Evolutionary conservation across 352 stramenopile species (phyloP), one percentile per base, ranked within the genome.

Genomic region (Phytophthora fragariaefolia): DNA sequence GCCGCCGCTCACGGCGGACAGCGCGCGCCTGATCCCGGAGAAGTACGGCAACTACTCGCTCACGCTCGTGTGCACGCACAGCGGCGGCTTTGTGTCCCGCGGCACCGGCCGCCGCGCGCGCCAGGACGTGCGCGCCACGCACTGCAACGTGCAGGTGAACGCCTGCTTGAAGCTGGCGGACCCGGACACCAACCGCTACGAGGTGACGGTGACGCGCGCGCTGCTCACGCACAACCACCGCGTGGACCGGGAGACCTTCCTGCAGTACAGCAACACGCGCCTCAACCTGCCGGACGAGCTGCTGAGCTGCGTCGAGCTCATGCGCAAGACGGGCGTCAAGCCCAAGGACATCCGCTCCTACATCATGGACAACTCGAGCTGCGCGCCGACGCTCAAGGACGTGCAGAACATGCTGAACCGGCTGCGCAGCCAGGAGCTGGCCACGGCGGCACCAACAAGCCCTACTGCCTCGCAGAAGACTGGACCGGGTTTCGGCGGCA

Each of bases 41-140:
- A 53, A 54, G 9, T 79, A 76, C 58, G 59, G 5, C 36, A 76
- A 79, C 47, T 79, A 79, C 51, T 76, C 71, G 22, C 38, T 79
- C 18, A 79, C 71, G 26, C 67, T 79, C 15, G 71, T 79, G 46
- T 79, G 71, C 47, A 79, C 71, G 32, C 71, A 79, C 60, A 79
- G 67, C 43, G 71, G 71, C 3, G 59, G 58, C n/a, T 79, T 66
- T 40, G 63, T 74, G 27, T 74, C 71, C 6, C 63, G 71, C 3
- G 71, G 71, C 42, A 79, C 67, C 0, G 71, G 71, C 1, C 59
- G 69, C 15, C 71, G 71, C 38, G 59, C 67, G 4, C 62, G 71
- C 1, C 71, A 79, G 52, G 67, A 71, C 22, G 71, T 79, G 23
- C 71, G 71, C 26, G 71, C 67, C 18, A 71, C 47, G 7, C 63